Evolutionary conservation across 352 stramenopile genomes (phyloP).

Genomic region (Salisapilia sapeloensis): DNA sequence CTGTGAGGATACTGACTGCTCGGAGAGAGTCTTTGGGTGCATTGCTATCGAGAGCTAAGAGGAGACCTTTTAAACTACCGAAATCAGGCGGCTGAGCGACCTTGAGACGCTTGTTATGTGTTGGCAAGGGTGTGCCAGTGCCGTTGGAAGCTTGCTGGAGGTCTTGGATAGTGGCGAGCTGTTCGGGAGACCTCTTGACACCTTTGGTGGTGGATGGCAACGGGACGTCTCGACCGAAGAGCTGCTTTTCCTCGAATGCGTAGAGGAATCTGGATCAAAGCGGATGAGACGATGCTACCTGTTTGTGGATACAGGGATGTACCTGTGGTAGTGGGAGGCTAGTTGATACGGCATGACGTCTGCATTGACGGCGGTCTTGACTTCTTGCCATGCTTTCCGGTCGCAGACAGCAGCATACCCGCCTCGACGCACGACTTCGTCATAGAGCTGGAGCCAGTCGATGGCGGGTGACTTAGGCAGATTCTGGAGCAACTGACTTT

Average conservation of each 20-base stretch:
- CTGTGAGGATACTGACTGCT: constrained; percentile 52
- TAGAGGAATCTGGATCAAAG: constrained; percentile 12
- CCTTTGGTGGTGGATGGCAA: constrained; percentile 5
- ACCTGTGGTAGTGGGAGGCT: constrained; percentile 38
- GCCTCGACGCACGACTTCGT: constrained; percentile 53
- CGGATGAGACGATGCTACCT: neutral
- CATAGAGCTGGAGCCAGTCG: constrained; percentile 67
- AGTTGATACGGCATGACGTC: constrained; percentile 48
- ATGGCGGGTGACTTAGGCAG: constrained; percentile 38
- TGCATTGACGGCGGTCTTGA: constrained; percentile 28
- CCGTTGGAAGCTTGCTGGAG: constrained; percentile 47
- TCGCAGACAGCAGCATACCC: constrained; percentile 34
- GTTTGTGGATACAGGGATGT: neutral
- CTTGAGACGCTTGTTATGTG: constrained; percentile 46
- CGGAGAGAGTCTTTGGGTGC: constrained; percentile 28
- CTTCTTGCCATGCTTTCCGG: constrained; percentile 29
- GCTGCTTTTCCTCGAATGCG: constrained; percentile 63
- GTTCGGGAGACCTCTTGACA: constrained; percentile 16
- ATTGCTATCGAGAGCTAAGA: constrained; percentile 52
- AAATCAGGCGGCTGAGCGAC: constrained; percentile 30
- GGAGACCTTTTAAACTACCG: constrained; percentile 43
- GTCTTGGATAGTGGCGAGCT: constrained; percentile 37
- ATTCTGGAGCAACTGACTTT: constrained; percentile 19
- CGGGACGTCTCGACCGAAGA: constrained; percentile 41
- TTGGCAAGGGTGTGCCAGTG: constrained; percentile 38